phyloP scores from a whole-genome alignment of 2,329 filamentous ascomycete species.

The Xylariomycetidae sp. region DNA sequence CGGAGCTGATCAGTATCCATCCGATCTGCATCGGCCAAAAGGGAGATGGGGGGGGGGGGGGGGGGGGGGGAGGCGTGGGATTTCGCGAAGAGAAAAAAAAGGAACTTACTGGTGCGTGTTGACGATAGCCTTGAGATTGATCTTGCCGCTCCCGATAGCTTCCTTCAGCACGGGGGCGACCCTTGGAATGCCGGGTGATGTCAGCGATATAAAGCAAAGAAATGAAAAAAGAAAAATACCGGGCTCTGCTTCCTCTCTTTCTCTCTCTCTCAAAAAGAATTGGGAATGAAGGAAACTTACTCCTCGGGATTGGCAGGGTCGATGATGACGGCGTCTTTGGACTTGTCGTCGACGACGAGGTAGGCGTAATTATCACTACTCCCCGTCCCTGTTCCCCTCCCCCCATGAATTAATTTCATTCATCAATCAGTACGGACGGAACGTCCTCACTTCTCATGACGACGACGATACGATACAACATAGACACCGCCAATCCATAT shows the following conservation, averaged over 20 bases:
- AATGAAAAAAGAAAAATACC: no score
- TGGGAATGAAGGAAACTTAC: conserved; percentile 47
- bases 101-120: conserved; percentile 91
- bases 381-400: conserved; percentile 77
- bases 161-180: conserved; percentile 65
- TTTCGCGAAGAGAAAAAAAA: not conserved
- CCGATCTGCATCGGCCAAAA: not conserved
- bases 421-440: conserved; percentile 9
- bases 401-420: no score
- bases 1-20: not conserved
- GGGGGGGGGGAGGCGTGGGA: conserved; percentile 1
- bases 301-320: conserved; percentile 76
- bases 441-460: no score
- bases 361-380: conserved; percentile 82
- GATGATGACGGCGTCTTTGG: conserved; percentile 72
- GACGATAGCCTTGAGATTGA: conserved; percentile 83
- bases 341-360: conserved; percentile 72
- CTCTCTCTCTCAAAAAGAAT: no score
- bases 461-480: no score
- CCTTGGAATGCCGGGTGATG: conserved; percentile 31
- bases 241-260: no score
- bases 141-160: conserved; percentile 63
- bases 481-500: no score
- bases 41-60: no score
- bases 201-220: no score